Base-by-base conservation (phyloP, 768 basidiomycete genomes). In the Sarcomyxa edulis region DNA sequence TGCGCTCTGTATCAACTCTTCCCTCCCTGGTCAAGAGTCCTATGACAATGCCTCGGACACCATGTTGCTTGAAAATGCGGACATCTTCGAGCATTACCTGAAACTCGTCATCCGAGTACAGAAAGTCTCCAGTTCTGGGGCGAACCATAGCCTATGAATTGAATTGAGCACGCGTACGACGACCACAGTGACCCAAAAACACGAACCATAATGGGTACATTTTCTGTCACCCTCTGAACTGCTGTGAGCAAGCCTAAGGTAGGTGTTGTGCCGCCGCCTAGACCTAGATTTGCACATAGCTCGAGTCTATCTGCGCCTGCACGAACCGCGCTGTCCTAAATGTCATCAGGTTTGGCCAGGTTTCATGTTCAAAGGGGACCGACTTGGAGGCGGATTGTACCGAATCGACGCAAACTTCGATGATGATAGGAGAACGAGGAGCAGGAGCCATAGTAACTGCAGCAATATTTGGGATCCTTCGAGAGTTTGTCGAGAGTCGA, bases 261-360 rank as follows among this genome's bases (percentile, higher is more conserved):
- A 4, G 90, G 89, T 0, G 90, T 92, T 12, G 78, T 84, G 7
- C 90, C 90, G 15, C 90, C 90, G 16, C 88, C 90, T 19, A 74
- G 48, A 3, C 69, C 75, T 14, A 89, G 64, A 53, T 81, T 84
- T 5, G 66, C 72, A 49, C 86, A 90, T 9, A 90, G 55, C 52
- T 89, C 85, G n/a, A 91, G 69, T 45, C 85, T 72, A 55, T 87
- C 68, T 32, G 84, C 83, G 7, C 85, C 84, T 23, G 75, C 85
- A 27, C 62, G 54, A n/a, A 76, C 64, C 26, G 90, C 84, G 54
- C 87, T 89, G 53, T 11, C 36, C 37, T 22, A n/a, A 9, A 49
- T 38, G 31, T 40, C 25, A 37, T 32, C 8, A 35, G 15, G 18
- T 14, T 16, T 15, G 19, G 10, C 3, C 19, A 39, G 39, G 44